A percentile compares a stretch with the other conserved stretches of the same genome.
Evolutionary conservation across 2,329 filamentous ascomycete species (phyloP).

Genomic region (Exophiala sideris): DNA sequence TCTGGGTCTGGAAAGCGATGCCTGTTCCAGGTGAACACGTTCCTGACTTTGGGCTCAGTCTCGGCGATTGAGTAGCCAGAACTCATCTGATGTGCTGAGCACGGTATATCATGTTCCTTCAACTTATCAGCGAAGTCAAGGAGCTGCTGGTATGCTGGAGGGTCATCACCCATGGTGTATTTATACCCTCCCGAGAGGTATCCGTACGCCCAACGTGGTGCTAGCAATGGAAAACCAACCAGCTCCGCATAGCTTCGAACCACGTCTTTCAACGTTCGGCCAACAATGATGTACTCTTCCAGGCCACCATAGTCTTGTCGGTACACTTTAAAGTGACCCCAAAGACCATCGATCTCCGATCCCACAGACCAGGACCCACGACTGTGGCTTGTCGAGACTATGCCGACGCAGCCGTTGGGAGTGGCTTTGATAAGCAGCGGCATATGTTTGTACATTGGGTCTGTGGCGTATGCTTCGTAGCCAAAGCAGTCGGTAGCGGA

Average conservation of each 20-base stretch:
- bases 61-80: slow-evolving; percentile 70
- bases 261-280: slow-evolving; percentile 63
- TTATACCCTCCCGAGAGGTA: slow-evolving; percentile 68
- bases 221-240: slow-evolving; percentile 64
- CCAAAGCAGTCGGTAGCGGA: slow-evolving; percentile 70
- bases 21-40: slow-evolving; percentile 69
- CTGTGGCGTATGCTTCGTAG: slow-evolving; percentile 67
- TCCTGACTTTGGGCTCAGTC: slow-evolving; percentile 64
- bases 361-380: slow-evolving; percentile 65
- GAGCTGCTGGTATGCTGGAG: slow-evolving; percentile 54
- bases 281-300: slow-evolving; percentile 67
- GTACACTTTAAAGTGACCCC: slow-evolving; percentile 72
- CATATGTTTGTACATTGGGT: slow-evolving; percentile 73
- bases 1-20: slow-evolving; percentile 68
- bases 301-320: slow-evolving; percentile 69
- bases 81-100: slow-evolving; percentile 69
- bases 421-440: slow-evolving; percentile 68
- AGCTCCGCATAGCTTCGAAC: slow-evolving; percentile 65
- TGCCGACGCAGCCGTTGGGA: slow-evolving; percentile 60
- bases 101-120: slow-evolving; percentile 64
- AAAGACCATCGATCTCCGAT: slow-evolving; percentile 71
- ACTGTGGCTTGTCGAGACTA: slow-evolving; percentile 65
- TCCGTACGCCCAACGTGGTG: slow-evolving; percentile 69
- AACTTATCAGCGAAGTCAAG: slow-evolving; percentile 61
- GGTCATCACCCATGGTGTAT: slow-evolving; percentile 57